Conservation (phyloP, 257 asterid genomes). For the Cynanchum wilfordii region DNA sequence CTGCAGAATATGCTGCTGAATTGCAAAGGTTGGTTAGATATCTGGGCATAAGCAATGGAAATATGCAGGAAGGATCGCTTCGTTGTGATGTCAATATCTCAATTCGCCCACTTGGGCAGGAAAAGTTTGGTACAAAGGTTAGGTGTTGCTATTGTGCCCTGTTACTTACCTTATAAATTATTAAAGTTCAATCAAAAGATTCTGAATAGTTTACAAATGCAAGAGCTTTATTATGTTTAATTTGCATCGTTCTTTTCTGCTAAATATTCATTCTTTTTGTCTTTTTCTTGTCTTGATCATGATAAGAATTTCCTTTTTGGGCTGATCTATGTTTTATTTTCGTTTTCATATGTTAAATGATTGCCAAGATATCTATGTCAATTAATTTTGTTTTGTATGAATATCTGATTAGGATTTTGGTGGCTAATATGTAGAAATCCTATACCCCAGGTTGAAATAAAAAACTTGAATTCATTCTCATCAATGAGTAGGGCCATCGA, state of each 20-base stretch:
- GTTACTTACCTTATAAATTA: background rate
- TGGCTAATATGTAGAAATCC: slow-evolving; percentile 19
- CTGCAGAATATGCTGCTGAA: slow-evolving; percentile 97
- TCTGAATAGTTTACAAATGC: background rate
- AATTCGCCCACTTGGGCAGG: slow-evolving; percentile 83
- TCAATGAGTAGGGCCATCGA: slow-evolving; percentile 91
- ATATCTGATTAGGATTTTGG: background rate
- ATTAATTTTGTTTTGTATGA: background rate
- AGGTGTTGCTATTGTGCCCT: background rate
- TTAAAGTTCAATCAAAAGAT: background rate
- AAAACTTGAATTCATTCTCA: slow-evolving; percentile 92
- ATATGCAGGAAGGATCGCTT: slow-evolving; percentile 98
- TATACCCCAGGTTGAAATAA: slow-evolving; percentile 79
- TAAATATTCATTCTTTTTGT: slow-evolving; percentile 5
- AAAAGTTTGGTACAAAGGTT: slow-evolving; percentile 91
- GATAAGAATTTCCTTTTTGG: background rate
- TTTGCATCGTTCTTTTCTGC: background rate
- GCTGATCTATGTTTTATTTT: background rate
- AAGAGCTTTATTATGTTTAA: background rate
- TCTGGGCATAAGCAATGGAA: slow-evolving; percentile 90
- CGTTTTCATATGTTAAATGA: slow-evolving; percentile 2
- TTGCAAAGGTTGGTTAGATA: slow-evolving; percentile 92
- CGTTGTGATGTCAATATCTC: slow-evolving; percentile 97
- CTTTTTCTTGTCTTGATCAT: background rate
- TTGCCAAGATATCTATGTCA: background rate